Evolutionary conservation across 2,329 filamentous ascomycete species (phyloP).

Genomic region (Phialophora tarda): DNA sequence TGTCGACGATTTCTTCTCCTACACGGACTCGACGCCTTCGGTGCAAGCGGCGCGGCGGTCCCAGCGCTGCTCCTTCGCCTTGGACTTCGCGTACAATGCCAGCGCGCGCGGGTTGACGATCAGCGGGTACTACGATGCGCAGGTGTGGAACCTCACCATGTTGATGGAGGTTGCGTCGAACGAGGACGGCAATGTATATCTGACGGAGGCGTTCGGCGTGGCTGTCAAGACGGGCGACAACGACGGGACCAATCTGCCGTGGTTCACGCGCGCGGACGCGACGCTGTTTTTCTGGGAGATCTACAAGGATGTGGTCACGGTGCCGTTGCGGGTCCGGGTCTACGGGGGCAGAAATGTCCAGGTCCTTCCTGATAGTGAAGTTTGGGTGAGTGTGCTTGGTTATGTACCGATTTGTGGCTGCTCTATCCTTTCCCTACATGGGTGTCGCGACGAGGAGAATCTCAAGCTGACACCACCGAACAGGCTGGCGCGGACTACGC

Average conservation of each 20-base stretch:
- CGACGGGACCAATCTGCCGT: constrained; percentile 26
- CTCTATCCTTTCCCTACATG: background rate
- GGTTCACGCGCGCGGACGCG: constrained; percentile 24
- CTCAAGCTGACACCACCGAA: background rate
- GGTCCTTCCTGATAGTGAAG: background rate
- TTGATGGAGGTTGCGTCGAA: background rate
- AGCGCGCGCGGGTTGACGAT: constrained; percentile 11
- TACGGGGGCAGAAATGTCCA: background rate
- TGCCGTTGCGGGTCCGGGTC: constrained; percentile 16
- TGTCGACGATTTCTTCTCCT: constrained; percentile 22
- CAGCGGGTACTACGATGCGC: background rate
- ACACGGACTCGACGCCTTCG: constrained; percentile 3
- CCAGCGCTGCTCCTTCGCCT: constrained; percentile 14
- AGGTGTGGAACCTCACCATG: background rate
- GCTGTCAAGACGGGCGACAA: constrained; percentile 22
- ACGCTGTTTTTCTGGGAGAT: constrained; percentile 28
- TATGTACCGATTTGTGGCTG: too few species aligned
- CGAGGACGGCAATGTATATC: background rate
- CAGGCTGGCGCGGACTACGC: background rate
- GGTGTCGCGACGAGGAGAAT: background rate
- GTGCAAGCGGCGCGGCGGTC: constrained; percentile 17
- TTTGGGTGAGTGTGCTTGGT: background rate
- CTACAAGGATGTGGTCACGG: background rate
- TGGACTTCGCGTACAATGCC: constrained; percentile 20
- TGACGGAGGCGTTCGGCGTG: constrained; percentile 7